Evolutionary conservation across 2,329 filamentous ascomycete genomes (phyloP).

Genomic region (Cytospora paraplurivora): DNA sequence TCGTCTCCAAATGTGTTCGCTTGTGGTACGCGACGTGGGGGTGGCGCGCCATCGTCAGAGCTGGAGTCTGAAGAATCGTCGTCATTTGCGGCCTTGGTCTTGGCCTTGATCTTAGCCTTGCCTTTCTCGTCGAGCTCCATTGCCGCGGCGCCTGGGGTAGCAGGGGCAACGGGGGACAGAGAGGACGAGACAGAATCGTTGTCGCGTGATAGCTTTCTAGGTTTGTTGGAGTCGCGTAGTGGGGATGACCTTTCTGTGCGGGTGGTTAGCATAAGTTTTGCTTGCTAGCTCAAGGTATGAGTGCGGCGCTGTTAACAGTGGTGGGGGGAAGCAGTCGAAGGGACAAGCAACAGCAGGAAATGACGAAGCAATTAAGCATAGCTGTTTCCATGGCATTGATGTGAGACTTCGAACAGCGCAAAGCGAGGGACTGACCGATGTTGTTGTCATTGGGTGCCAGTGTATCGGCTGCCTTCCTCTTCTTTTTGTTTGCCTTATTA

Average conservation of each 20-base stretch:
- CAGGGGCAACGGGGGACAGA: slow-evolving; percentile 56
- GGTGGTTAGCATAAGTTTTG: slow-evolving; percentile 29
- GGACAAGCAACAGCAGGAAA: background rate
- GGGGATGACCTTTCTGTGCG: slow-evolving; percentile 56
- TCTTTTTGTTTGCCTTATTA: slow-evolving; percentile 69
- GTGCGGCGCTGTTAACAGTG: background rate
- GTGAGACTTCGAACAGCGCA: background rate
- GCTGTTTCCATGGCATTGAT: background rate
- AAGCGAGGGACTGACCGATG: slow-evolving; percentile 35
- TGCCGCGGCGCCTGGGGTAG: slow-evolving; percentile 57
- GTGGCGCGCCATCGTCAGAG: slow-evolving; percentile 61
- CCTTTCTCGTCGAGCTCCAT: slow-evolving; percentile 59
- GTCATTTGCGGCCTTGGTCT: slow-evolving; percentile 45
- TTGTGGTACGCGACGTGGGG: slow-evolving; percentile 68
- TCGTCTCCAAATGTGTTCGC: slow-evolving; percentile 91
- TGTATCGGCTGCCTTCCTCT: slow-evolving; percentile 70
- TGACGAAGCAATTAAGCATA: background rate
- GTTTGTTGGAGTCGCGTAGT: slow-evolving; percentile 52
- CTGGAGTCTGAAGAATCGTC: slow-evolving; percentile 46
- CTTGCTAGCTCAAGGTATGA: slow-evolving; percentile 2
- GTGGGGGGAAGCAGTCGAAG: background rate
- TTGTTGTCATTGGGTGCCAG: slow-evolving; percentile 57
- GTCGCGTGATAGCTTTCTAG: slow-evolving; percentile 53
- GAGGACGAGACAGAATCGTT: slow-evolving; percentile 62
- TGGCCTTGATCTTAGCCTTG: slow-evolving; percentile 41